Conservation (phyloP, 129 eudicot species). For the carrot (Daucus carota) region DNA sequence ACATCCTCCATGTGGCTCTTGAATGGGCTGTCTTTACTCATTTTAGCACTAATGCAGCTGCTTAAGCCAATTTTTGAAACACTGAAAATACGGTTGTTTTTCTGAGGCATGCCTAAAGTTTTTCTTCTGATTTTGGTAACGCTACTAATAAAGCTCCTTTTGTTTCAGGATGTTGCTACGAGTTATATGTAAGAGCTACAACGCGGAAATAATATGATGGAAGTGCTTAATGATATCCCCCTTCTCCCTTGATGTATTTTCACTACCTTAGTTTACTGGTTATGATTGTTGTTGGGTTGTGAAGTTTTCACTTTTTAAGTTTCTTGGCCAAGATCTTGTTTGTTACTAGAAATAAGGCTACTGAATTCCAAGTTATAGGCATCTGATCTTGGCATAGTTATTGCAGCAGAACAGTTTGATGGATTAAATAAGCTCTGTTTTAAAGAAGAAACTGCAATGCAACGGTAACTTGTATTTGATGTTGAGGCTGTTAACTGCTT, state of each 20-base stretch:
- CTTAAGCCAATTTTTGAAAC: not conserved
- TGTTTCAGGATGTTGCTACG: constrained; percentile 37
- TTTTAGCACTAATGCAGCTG: not conserved
- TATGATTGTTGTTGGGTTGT: not conserved
- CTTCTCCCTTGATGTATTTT: not conserved
- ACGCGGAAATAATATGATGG: constrained; percentile 10
- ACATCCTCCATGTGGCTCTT: not conserved
- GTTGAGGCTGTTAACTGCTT: not conserved
- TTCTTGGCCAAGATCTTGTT: not conserved
- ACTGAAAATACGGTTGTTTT: not conserved
- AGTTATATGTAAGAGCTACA: constrained; percentile 31
- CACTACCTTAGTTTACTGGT: not conserved
- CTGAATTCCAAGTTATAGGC: not conserved
- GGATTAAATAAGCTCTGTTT: not conserved
- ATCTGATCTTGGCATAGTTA: not conserved
- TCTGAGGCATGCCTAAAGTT: not conserved
- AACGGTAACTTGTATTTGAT: not conserved
- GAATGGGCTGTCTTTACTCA: not conserved
- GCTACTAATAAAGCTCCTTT: not conserved
- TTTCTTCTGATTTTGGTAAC: not conserved
- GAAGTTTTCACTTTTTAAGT: not conserved
- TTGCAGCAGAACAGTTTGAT: not conserved
- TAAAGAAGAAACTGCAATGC: not conserved
- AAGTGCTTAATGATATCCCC: not conserved
- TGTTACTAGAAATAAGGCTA: not conserved